Base-by-base conservation (phyloP, 176 grass and related monocot genomes). In the Oryza meyeriana region DNA sequence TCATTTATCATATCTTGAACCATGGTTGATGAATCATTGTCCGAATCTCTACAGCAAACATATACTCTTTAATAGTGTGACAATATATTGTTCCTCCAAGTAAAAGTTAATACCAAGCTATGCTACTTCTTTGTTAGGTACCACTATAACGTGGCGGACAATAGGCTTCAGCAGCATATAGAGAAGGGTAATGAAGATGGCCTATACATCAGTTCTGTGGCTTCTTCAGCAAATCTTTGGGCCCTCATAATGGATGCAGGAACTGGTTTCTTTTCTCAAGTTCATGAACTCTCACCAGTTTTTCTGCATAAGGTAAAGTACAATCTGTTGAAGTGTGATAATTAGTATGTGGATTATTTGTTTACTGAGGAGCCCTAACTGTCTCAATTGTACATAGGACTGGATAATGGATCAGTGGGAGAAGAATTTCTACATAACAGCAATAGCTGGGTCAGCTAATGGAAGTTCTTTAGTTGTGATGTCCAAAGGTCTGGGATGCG, bases 371-470 rank as follows among this genome's bases (percentile, higher is more conserved):
- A 85, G 58, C 25, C 5, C 64, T 78, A 73, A 85, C 41, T 62
- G 25, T 81, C 74, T 82, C 14, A 52, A 40, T 57, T 69, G 40
- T 81, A 61, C 38, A 39, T 64, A 98, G 95, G 95, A 98, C 83
- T 98, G 95, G 95, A 98, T 98, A 89, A 98, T 95, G 90, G 95
- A 95, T 40, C 95, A 93, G 64, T 98, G 95, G 95, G 95, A 98
- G 83, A 97, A 93, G 71, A 97, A 88, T 77, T 97, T 89, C 77
- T 97, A 97, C 81, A 93, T 97, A 47, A 95, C 88, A 79, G 79
- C 95, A 45, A 92, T 98, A 84, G 88, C 95, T 81, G 95, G 95
- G 85, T 61, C 92, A 79, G 66, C 71, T 22, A 98, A 93, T 86
- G 95, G 92, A 72, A 93, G 95, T 84, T 98, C 95, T 52, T 91